Evolutionary conservation across 495 filamentous ascomycete genomes (phyloP).

Genomic region (Aspergillus heteromorphus): DNA sequence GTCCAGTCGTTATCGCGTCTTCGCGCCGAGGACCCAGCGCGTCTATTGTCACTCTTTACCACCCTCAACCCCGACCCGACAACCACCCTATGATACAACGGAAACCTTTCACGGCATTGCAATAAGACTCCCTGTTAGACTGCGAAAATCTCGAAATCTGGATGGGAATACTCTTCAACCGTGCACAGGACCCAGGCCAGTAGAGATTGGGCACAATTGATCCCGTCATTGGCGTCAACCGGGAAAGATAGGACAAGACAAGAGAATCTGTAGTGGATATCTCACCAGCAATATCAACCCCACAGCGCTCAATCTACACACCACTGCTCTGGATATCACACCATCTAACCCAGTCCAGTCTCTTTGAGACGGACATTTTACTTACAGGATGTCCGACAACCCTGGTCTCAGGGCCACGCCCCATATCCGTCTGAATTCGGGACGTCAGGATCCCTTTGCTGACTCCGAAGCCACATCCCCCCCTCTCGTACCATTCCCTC

Average conservation of each 20-base stretch:
- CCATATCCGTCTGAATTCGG: slow-evolving; percentile 58
- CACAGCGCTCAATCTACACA: neutral
- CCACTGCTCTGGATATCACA: neutral
- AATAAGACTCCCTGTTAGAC: too few relatives aligned
- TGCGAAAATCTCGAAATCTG: too few relatives aligned
- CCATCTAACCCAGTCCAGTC: neutral
- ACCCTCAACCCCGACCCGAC: too few relatives aligned
- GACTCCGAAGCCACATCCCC: slow-evolving; percentile 27
- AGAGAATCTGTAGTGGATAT: too few relatives aligned
- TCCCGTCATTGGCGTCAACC: too few relatives aligned
- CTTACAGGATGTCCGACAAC: slow-evolving; percentile 7
- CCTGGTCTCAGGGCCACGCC: slow-evolving; percentile 5
- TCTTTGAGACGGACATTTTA: neutral
- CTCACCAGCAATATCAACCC: neutral
- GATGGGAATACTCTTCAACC: too few relatives aligned
- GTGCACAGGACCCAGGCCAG: neutral
- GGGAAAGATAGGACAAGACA: too few relatives aligned
- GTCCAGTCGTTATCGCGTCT: neutral
- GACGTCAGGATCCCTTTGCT: slow-evolving; percentile 45
- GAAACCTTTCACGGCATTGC: too few relatives aligned
- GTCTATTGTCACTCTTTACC: neutral
- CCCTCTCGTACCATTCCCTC: slow-evolving; percentile 11
- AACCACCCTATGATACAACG: too few relatives aligned
- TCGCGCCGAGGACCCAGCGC: neutral
- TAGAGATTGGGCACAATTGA: neutral